Percentiles rank a stretch among this genome's conserved stretches.
Conservation (phyloP, 2,329 filamentous ascomycete species). For the Colletotrichum sp. region DNA sequence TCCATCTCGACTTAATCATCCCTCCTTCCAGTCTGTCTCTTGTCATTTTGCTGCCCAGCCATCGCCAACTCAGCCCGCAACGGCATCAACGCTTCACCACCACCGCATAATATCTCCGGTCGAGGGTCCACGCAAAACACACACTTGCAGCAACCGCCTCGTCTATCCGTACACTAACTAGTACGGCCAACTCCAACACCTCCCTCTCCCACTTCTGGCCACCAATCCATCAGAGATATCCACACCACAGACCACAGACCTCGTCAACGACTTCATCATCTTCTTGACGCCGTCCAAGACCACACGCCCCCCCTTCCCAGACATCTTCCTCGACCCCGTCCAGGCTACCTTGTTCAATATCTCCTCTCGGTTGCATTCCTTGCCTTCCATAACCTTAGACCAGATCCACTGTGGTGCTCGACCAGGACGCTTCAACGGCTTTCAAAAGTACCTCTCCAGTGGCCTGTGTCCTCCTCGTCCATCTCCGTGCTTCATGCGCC, state of each 20-base stretch:
- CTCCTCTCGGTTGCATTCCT: neutral
- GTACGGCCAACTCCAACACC: neutral
- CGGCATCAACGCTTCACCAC: neutral
- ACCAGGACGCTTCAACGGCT: neutral
- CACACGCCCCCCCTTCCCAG: neutral
- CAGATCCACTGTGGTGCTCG: neutral
- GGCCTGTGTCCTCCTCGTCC: conserved; percentile 1
- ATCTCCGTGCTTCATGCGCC: conserved; percentile 1
- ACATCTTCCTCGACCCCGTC: neutral
- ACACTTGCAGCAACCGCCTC: neutral
- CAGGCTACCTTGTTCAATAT: neutral
- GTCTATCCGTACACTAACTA: neutral
- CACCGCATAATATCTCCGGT: neutral
- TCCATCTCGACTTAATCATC: neutral
- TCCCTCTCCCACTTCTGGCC: neutral
- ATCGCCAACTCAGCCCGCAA: neutral
- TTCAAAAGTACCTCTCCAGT: neutral
- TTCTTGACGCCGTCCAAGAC: neutral
- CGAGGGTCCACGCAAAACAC: neutral
- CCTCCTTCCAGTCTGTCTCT: neutral
- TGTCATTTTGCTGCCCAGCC: neutral
- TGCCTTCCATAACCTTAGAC: neutral
- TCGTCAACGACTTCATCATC: neutral
- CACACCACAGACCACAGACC: neutral
- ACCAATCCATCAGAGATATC: neutral